Evolutionary conservation across 2,329 filamentous ascomycete species (phyloP), one percentile per base, ranked within the genome.

Genomic region (Pezicula carpinea): DNA sequence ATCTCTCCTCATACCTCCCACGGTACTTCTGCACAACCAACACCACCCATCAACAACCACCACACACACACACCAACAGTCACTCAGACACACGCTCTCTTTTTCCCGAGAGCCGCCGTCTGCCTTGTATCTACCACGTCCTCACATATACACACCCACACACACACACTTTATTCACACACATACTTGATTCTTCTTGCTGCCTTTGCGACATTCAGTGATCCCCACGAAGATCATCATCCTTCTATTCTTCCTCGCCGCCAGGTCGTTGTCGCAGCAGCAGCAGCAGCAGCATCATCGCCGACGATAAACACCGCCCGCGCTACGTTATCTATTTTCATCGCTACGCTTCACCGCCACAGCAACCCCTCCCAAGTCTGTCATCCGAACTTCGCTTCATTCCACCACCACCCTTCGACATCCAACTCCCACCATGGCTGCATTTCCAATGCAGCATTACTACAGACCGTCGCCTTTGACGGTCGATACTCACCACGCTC

Each of bases 381-480:
- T 45, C 46, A 44, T 51, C 53, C 52, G 50, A 54, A 56, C 53
- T 42, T 58, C 58, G 50, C 53, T 54, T 54, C 55, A 36, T 50
- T 18, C 34, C 40, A 42, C 39, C 36, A 44, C 48, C 47, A 44
- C 50, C 42, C 44, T 52, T 23, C 43, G 44, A 52, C 42, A n/a
- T n/a, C n/a, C n/a, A 51, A 49, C 41, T 49, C 33, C 39, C 21
- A 58, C 53, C 22, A 65, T 65, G 62, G 57, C 61, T 46, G 49
- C 54, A 35, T 63, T 54, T 38, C 51, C 58, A 32, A 63, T 64
- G 55, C 55, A 64, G 51, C 59, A 52, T 44, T 63, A 55, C 50
- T 63, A 63, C 39, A 49, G 60, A 47, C 58, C 60, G 31, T 61
- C 61, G 36, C 42, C 56, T 13, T 52, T 64, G 52, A 56, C 59